Evolutionary conservation across 2,329 filamentous ascomycete species (phyloP).

Genomic region (Periconia sp.): DNA sequence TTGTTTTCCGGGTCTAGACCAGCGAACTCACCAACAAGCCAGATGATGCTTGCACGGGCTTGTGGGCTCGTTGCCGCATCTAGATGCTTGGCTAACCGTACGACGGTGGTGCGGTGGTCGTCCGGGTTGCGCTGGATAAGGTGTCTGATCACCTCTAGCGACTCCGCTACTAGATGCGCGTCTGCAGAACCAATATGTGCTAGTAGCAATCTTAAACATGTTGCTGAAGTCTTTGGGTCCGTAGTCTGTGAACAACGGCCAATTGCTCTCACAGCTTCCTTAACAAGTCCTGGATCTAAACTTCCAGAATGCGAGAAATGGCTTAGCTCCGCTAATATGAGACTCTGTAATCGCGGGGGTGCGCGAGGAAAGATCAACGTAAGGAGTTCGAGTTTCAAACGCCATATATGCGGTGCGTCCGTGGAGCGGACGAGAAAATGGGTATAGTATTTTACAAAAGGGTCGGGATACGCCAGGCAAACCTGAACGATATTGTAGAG

Average conservation of each 20-base stretch:
- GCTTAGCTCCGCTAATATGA: slow-evolving; percentile 90
- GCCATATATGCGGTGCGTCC: slow-evolving; percentile 83
- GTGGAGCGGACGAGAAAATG: slow-evolving; percentile 87
- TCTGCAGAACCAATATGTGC: slow-evolving; percentile 89
- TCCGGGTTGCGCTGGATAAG: slow-evolving; percentile 89
- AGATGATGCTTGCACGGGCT: slow-evolving; percentile 92
- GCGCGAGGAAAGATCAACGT: slow-evolving; percentile 90
- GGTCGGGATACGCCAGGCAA: slow-evolving; percentile 73
- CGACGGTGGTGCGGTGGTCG: slow-evolving; percentile 82
- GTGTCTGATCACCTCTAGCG: slow-evolving; percentile 91
- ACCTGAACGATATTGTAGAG: slow-evolving; percentile 97
- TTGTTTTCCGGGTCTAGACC: slow-evolving; percentile 81
- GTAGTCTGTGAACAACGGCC: slow-evolving; percentile 83
- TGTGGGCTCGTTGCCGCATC: slow-evolving; percentile 87
- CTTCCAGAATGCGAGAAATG: slow-evolving; percentile 93
- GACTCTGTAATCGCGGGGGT: slow-evolving; percentile 75
- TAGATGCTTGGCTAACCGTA: slow-evolving; percentile 87
- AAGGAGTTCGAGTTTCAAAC: slow-evolving; percentile 87
- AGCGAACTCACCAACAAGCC: slow-evolving; percentile 95
- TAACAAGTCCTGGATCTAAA: slow-evolving; percentile 76
- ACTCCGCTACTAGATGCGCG: slow-evolving; percentile 86
- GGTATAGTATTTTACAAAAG: slow-evolving; percentile 86
- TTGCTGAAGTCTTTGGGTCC: slow-evolving; percentile 59
- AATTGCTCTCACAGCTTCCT: slow-evolving; percentile 90
- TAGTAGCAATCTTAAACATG: slow-evolving; percentile 83